phyloP scores from a whole-genome alignment of 2,329 filamentous ascomycete species.

The Emmonsiellopsis sp. region DNA sequence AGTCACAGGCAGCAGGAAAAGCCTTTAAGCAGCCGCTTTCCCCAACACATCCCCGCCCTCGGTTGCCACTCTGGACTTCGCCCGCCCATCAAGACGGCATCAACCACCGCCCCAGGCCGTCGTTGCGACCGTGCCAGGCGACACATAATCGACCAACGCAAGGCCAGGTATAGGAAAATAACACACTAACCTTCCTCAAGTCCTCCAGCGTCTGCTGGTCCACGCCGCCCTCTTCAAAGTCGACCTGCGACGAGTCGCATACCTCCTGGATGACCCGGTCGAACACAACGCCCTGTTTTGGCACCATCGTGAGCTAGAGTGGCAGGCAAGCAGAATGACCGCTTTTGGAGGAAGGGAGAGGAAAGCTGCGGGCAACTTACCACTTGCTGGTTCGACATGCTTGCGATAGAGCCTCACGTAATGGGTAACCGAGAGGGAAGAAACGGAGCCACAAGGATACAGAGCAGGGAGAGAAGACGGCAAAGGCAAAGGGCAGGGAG shows the following conservation, averaged over 20 bases:
- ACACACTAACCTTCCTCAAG: slow-evolving; percentile 66
- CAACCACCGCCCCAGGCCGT: not conserved
- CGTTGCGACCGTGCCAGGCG: too few species aligned
- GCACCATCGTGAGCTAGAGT: slow-evolving; percentile 8
- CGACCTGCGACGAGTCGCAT: slow-evolving; percentile 79
- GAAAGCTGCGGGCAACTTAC: slow-evolving; percentile 26
- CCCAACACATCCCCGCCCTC: slow-evolving; percentile 19
- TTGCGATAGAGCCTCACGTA: slow-evolving; percentile 1
- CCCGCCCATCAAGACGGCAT: slow-evolving; percentile 15
- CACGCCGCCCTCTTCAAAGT: slow-evolving; percentile 94
- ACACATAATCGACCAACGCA: not conserved
- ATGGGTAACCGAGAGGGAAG: not conserved
- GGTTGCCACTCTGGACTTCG: slow-evolving; percentile 37
- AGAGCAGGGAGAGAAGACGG: slow-evolving; percentile 6
- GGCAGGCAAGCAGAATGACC: not conserved
- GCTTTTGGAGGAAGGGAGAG: not conserved
- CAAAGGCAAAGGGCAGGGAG: not conserved
- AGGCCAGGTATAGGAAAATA: not conserved
- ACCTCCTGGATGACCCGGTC: slow-evolving; percentile 87
- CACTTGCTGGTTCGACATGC: slow-evolving; percentile 41
- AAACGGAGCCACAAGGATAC: not conserved
- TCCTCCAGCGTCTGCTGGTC: slow-evolving; percentile 79
- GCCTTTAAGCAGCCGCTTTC: slow-evolving; percentile 23
- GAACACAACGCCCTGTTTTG: slow-evolving; percentile 62
- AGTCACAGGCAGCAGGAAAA: too few species aligned